A percentile compares a stretch with the other conserved stretches of the same genome.
These are phyloP conservation scores for Lepraria neglecta DNA, from an alignment of 495 filamentous ascomycete species.

Conservation along the genomic window DNA sequence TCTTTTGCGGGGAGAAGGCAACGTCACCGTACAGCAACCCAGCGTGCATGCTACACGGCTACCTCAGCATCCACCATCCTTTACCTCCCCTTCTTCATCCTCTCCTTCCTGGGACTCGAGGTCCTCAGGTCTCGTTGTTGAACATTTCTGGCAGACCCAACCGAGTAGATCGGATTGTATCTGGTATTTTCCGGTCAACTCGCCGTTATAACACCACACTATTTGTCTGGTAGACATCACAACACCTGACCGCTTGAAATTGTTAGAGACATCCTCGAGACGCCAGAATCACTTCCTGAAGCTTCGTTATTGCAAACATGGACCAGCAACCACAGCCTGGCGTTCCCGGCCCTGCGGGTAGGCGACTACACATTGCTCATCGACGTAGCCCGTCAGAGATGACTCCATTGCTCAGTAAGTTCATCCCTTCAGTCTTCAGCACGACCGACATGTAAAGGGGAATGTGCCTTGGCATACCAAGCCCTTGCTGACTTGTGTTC, in stretches of 20 bases:
- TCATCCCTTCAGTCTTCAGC: conserved; percentile 30
- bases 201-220: background rate
- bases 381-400: conserved; percentile 95
- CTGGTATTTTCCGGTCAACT: background rate
- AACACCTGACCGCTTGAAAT: conserved; percentile 5
- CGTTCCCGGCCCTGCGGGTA: conserved; percentile 74
- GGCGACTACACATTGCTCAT: conserved; percentile 95
- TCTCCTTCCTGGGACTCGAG: conserved; percentile 17
- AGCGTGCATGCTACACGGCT: conserved; percentile 18
- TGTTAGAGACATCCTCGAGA: background rate
- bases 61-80: conserved; percentile 20
- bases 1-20: conserved; percentile 26
- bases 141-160: background rate
- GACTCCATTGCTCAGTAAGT: conserved; percentile 97
- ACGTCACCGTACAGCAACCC: conserved; percentile 25
- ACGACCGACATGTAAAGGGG: background rate
- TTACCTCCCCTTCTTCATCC: conserved; percentile 23
- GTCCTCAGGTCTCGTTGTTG: background rate
- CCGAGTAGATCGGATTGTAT: conserved; percentile 1
- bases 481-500: conserved; percentile 21
- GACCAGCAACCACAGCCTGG: conserved; percentile 76
- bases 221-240: background rate
- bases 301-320: conserved; percentile 44
- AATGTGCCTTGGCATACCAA: background rate
- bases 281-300: background rate